These are phyloP conservation scores for Magnusiomyces sp. DNA, from an alignment of 1,139 yeast genomes.

Conservation along the genomic window DNA sequence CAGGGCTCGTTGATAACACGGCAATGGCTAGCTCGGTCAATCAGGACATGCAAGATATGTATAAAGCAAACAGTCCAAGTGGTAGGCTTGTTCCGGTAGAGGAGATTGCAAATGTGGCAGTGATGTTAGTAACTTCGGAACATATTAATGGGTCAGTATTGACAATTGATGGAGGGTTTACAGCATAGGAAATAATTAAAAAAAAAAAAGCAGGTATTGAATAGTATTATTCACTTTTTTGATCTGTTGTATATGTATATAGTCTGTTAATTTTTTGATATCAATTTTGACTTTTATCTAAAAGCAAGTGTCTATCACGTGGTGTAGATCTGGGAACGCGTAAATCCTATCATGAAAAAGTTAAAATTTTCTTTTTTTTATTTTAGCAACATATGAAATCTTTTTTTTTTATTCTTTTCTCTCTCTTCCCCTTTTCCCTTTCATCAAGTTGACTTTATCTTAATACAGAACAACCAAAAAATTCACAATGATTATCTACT, in stretches of 20 bases:
- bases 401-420: not conserved
- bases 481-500: slow-evolving; percentile 14
- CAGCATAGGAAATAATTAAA: too few relatives aligned
- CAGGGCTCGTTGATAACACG: slow-evolving; percentile 75
- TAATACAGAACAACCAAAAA: not conserved
- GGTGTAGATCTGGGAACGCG: not conserved
- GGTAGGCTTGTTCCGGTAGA: slow-evolving; percentile 25
- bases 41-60: slow-evolving; percentile 14
- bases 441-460: not conserved
- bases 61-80: slow-evolving; percentile 19
- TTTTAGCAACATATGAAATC: not conserved
- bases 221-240: too few relatives aligned
- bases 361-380: not conserved
- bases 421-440: slow-evolving; percentile 6
- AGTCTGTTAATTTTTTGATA: slow-evolving; percentile 51
- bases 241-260: too few relatives aligned
- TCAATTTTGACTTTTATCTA: slow-evolving; percentile 78
- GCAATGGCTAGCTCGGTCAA: slow-evolving; percentile 42
- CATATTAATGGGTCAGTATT: slow-evolving; percentile 29
- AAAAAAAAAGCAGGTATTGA: too few relatives aligned
- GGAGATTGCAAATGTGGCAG: slow-evolving; percentile 32
- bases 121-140: slow-evolving; percentile 23
- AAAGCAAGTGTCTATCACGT: not conserved
- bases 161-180: slow-evolving; percentile 30
- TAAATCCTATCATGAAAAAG: not conserved